Evolutionary conservation across 345 rosid species (phyloP).

Genomic region (Euphorbia pulcherrima): DNA sequence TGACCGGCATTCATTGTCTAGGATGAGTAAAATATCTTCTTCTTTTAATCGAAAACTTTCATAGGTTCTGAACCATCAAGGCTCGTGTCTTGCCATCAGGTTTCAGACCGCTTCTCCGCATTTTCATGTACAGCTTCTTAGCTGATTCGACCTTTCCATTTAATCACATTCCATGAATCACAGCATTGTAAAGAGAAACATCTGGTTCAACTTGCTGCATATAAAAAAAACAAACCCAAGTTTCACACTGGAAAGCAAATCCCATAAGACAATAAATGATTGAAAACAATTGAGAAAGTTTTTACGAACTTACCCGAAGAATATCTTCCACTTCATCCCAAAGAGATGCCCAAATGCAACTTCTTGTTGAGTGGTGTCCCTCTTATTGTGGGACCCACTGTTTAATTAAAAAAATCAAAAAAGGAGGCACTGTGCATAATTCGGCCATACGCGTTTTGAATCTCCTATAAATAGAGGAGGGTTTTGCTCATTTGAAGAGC

Average conservation of each 20-base stretch:
- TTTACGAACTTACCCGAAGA: too few relatives aligned
- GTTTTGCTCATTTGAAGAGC: too few relatives aligned
- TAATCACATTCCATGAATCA: conserved; percentile 69
- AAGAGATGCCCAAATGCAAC: conserved; percentile 77
- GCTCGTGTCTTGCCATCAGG: conserved; percentile 74
- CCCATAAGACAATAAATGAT: background rate
- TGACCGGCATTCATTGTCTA: background rate
- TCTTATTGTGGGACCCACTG: too few relatives aligned
- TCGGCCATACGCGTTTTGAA: too few relatives aligned
- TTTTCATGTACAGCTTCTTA: conserved; percentile 51
- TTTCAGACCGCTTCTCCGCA: conserved; percentile 51
- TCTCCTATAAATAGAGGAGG: too few relatives aligned
- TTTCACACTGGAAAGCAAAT: background rate
- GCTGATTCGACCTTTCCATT: conserved; percentile 55
- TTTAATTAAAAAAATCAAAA: too few relatives aligned
- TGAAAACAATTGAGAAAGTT: too few relatives aligned
- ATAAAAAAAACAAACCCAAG: background rate
- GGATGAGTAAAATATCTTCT: background rate
- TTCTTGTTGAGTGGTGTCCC: too few relatives aligned
- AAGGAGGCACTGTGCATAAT: too few relatives aligned
- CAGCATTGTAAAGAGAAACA: conserved; percentile 60
- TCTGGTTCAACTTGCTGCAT: conserved; percentile 49
- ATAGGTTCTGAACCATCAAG: conserved; percentile 64
- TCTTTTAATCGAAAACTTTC: conserved; percentile 12
- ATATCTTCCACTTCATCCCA: conserved; percentile 67